These are phyloP conservation scores for Sphenostylis stenocarpa DNA, from an alignment of 306 rosid species.

Conservation along the genomic window DNA sequence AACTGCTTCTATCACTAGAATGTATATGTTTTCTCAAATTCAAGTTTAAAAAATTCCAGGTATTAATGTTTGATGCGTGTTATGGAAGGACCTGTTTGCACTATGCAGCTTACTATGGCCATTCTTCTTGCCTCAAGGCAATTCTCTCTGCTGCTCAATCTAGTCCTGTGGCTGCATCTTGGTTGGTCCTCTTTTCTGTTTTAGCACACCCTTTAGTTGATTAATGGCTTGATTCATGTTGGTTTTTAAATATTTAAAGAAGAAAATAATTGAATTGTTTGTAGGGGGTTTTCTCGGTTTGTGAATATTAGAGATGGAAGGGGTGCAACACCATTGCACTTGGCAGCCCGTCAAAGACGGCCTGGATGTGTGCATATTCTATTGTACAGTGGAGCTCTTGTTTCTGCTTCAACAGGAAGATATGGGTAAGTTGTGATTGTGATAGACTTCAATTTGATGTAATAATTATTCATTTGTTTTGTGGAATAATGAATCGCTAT, in stretches of 20 bases:
- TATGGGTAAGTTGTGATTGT: slow-evolving; percentile 57
- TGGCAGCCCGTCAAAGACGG: slow-evolving; percentile 86
- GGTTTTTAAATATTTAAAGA: neutral
- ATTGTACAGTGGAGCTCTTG: slow-evolving; percentile 87
- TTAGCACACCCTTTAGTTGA: neutral
- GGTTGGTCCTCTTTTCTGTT: slow-evolving; percentile 52
- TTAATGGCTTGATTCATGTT: slow-evolving; percentile 21
- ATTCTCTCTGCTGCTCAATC: slow-evolving; percentile 83
- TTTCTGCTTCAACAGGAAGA: slow-evolving; percentile 83
- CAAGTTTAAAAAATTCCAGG: slow-evolving; percentile 44
- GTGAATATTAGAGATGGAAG: slow-evolving; percentile 90
- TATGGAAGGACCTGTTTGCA: slow-evolving; percentile 92
- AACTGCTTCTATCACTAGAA: neutral
- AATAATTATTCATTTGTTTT: slow-evolving; percentile 21
- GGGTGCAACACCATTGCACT: slow-evolving; percentile 94
- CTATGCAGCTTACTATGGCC: slow-evolving; percentile 89
- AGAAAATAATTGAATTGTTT: slow-evolving; percentile 14
- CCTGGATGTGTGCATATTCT: slow-evolving; percentile 80
- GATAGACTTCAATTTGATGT: neutral
- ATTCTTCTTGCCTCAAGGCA: slow-evolving; percentile 77
- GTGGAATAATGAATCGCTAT: slow-evolving; percentile 35
- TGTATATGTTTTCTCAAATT: neutral
- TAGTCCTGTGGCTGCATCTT: slow-evolving; percentile 87
- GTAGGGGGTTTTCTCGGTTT: slow-evolving; percentile 91
- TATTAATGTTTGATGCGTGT: slow-evolving; percentile 87